phyloP scores from a whole-genome alignment of 2,329 filamentous ascomycete genomes.

The Hymenotorrendiella dingleyae region DNA sequence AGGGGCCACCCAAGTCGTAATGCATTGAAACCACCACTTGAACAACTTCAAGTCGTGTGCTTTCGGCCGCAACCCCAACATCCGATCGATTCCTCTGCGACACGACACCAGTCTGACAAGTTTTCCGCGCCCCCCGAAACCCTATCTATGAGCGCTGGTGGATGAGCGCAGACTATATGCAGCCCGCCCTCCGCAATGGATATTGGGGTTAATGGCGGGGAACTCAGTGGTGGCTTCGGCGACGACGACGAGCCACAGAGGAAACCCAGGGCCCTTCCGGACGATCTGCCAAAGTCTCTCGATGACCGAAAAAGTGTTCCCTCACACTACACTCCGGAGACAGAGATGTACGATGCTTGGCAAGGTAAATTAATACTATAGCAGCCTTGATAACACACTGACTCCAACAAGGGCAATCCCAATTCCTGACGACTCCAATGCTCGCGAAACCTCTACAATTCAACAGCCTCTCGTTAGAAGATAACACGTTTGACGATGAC shows the following conservation, averaged over 20 bases:
- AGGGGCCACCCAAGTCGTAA: neutral
- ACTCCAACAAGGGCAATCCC: conserved; percentile 71
- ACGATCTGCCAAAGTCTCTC: conserved; percentile 84
- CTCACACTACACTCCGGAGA: conserved; percentile 63
- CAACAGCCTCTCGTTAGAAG: conserved; percentile 73
- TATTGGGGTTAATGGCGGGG: conserved; percentile 45
- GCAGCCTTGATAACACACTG: conserved; percentile 10
- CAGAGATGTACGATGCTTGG: conserved; percentile 98
- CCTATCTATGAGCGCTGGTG: conserved; percentile 13
- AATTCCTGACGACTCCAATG: conserved; percentile 84
- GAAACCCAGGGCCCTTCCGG: conserved; percentile 55
- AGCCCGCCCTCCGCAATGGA: conserved; percentile 46
- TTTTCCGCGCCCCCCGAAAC: neutral
- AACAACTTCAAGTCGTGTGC: too few relatives aligned
- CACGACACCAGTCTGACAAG: too few relatives aligned
- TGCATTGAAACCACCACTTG: neutral
- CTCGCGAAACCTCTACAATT: conserved; percentile 80
- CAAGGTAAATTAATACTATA: conserved; percentile 55
- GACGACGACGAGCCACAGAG: conserved; percentile 45
- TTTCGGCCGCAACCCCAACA: neutral
- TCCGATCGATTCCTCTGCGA: too few relatives aligned
- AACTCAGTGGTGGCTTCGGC: conserved; percentile 47
- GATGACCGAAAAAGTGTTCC: conserved; percentile 75
- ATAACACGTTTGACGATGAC: conserved; percentile 63
- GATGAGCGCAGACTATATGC: conserved; percentile 25